Evolutionary conservation across 306 rosid genomes (phyloP).

Genomic region (Fragaria vesca): DNA sequence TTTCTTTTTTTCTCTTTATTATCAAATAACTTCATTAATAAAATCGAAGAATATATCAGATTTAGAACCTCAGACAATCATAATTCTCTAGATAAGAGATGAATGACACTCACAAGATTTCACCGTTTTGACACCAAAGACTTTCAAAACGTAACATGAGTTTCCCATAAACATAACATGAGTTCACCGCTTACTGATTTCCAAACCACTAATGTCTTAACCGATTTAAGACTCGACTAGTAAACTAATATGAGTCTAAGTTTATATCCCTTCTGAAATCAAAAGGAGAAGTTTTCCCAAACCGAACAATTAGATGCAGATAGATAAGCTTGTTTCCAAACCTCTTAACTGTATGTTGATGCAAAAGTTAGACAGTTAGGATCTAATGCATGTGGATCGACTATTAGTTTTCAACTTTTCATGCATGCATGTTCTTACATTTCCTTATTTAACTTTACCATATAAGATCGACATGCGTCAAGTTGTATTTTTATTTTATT

Average conservation of each 20-base stretch:
- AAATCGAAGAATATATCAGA: too few relatives aligned
- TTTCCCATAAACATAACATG: not conserved
- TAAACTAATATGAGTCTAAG: not conserved
- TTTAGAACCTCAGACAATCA: too few relatives aligned
- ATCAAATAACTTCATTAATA: too few relatives aligned
- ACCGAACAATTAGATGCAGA: not conserved
- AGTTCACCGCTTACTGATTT: not conserved
- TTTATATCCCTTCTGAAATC: not conserved
- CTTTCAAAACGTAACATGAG: too few relatives aligned
- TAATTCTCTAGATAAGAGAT: too few relatives aligned
- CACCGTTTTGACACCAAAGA: too few relatives aligned
- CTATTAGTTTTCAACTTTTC: not conserved
- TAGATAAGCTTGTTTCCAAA: not conserved
- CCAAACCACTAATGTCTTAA: not conserved
- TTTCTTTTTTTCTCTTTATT: too few relatives aligned
- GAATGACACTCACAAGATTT: too few relatives aligned
- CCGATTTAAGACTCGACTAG: not conserved
- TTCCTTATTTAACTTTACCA: not conserved
- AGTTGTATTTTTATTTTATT: not conserved
- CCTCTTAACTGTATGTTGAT: not conserved
- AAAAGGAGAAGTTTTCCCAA: not conserved
- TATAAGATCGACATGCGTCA: not conserved
- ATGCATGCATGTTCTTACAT: not conserved
- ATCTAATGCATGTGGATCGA: conserved; percentile 3
- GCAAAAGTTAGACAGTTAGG: not conserved